Percentiles rank a stretch among this genome's conserved stretches.
Conservation (phyloP, 2,329 filamentous ascomycete genomes). For the Cercospora zeina region DNA sequence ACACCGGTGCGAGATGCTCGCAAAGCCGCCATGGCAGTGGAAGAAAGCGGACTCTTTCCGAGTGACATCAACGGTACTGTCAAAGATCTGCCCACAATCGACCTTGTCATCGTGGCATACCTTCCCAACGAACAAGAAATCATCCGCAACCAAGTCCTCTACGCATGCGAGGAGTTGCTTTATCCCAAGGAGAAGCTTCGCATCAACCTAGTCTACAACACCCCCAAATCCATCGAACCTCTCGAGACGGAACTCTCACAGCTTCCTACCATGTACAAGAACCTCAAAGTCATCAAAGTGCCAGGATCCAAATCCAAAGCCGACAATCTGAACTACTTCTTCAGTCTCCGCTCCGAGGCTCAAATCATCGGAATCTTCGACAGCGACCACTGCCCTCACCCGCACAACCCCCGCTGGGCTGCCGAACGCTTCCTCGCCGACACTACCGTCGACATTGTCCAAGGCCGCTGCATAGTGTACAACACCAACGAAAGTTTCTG, state of each 20-base stretch:
- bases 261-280: conserved; percentile 43
- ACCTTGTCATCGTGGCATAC: conserved; percentile 54
- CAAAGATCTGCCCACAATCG: conserved; percentile 46
- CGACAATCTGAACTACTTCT: conserved; percentile 54
- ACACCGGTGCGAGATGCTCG: conserved; percentile 36
- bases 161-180: conserved; percentile 50
- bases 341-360: conserved; percentile 47
- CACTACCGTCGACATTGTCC: conserved; percentile 50
- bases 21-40: conserved; percentile 35
- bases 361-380: conserved; percentile 54
- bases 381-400: conserved; percentile 54
- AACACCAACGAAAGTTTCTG: conserved; percentile 49
- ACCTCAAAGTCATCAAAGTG: conserved; percentile 51
- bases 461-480: conserved; percentile 53
- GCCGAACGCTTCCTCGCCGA: conserved; percentile 50
- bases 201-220: conserved; percentile 54
- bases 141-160: conserved; percentile 51
- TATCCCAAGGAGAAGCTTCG: conserved; percentile 51
- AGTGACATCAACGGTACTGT: conserved; percentile 33
- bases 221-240: conserved; percentile 49
- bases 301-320: conserved; percentile 53
- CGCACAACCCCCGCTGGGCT: conserved; percentile 52
- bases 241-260: conserved; percentile 48
- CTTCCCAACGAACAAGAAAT: conserved; percentile 55
- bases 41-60: conserved; percentile 31